Base-by-base conservation (phyloP, 2,329 filamentous ascomycete genomes). In the Phyllosticta citriasiana region DNA sequence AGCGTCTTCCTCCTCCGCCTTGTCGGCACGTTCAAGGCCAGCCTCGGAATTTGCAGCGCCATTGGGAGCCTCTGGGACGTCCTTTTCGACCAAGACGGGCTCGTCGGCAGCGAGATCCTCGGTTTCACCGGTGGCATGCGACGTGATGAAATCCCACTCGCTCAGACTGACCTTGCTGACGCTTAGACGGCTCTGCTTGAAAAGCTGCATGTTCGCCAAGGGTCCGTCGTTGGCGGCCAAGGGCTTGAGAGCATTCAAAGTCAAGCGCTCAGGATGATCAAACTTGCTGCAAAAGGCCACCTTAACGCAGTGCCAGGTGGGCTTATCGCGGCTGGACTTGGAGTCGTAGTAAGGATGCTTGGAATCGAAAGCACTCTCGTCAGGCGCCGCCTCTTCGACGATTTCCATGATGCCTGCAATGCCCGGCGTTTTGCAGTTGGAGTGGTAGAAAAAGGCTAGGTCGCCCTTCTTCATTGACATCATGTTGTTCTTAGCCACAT, bases 401-500 rank as follows among this genome's bases (percentile, higher is more conserved):
- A 99, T 88, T 69, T 94, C 88, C 88, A 96, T 92, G 19, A 87
- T 84, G 1, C 92, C 92, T 1, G 87, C 91, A 55, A 97, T 91
- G 2, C 89, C 93, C 0, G 92, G 91, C 25, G 87, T 83, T 72
- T 95, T 96, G 76, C 89, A 94, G 69, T 94, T 96, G 55, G 89
- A 96, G 75, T 97, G 93, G 72, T 97, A 97, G 77, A 99, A 97
- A 77, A 99, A 97, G 26, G 91, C 92, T 33, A 92, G 80, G 70
- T 99, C 94, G 57, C 92, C 92, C 61, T 86, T 85, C 68, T 89
- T 91, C 94, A 99, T 99, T 8, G 85, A 84, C 30, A 89, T 84
- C 76, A 99, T 86, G 71, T 97, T 91, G 70, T 97, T 97, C 26
- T 90, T 85, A 6, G 93, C 93, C 75, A 72, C 71, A 19, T 70